These are phyloP conservation scores for Jamesozyma lodderae DNA, from an alignment of 805 yeast species.

Conservation along the genomic window DNA sequence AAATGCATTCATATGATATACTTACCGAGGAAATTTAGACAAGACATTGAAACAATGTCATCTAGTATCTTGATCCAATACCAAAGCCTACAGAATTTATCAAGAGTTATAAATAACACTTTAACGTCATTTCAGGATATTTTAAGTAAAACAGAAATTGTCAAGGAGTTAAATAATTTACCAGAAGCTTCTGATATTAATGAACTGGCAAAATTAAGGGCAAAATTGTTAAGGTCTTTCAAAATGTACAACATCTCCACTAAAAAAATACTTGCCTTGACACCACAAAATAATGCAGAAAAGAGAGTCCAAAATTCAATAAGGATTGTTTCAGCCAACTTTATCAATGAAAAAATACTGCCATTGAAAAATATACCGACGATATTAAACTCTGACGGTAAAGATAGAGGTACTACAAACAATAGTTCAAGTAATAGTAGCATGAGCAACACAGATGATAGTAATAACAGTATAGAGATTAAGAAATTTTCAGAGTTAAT, in stretches of 20 bases:
- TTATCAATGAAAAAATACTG: conserved; percentile 58
- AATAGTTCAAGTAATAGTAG: conserved; percentile 1
- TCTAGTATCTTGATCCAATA: conserved; percentile 35
- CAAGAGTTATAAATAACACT: conserved; percentile 31
- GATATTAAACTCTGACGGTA: conserved; percentile 1
- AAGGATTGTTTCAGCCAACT: conserved; percentile 45
- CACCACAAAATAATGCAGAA: conserved; percentile 36
- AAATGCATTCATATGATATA: conserved; percentile 59
- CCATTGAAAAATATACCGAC: conserved; percentile 52
- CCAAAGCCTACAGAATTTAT: conserved; percentile 33
- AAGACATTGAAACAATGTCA: conserved; percentile 32
- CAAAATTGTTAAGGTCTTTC: conserved; percentile 40
- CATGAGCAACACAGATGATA: neutral
- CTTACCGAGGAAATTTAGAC: conserved; percentile 40
- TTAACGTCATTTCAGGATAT: conserved; percentile 38
- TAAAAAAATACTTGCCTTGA: conserved; percentile 33
- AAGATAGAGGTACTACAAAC: conserved; percentile 1
- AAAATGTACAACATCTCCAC: conserved; percentile 42
- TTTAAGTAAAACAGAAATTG: conserved; percentile 30
- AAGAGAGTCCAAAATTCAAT: conserved; percentile 43
- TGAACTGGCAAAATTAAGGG: conserved; percentile 36
- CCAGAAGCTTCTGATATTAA: conserved; percentile 25
- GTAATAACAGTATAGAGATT: conserved; percentile 3
- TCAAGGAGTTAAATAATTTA: conserved; percentile 13
- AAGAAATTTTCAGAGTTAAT: conserved; percentile 13